phyloP scores from a whole-genome alignment of 2,329 filamentous ascomycete species.

The Aureobasidium vineae region DNA sequence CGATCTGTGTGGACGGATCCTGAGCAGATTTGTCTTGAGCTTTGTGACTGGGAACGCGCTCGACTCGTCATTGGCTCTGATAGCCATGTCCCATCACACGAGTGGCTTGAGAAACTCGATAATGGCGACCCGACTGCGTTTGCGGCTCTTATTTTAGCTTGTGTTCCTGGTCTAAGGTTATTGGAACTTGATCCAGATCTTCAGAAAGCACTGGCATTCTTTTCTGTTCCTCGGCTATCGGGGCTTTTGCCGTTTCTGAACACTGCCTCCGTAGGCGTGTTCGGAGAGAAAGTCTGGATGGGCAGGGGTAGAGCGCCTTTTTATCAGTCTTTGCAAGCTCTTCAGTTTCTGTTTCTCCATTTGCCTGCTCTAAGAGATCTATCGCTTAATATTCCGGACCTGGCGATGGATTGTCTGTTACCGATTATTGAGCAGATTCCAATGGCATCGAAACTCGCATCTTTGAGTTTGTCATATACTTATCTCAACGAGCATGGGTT shows the following conservation, averaged over 20 bases:
- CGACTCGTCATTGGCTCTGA: not conserved
- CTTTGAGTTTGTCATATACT: not conserved
- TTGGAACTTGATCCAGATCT: not conserved
- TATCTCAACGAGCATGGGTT: not conserved
- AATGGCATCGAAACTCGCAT: not conserved
- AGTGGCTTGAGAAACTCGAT: not conserved
- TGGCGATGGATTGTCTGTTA: not conserved
- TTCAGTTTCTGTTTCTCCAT: not conserved
- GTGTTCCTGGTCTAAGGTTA: not conserved
- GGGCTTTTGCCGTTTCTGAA: not conserved
- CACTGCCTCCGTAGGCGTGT: not conserved
- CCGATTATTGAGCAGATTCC: not conserved
- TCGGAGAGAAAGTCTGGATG: slow-evolving; percentile 2
- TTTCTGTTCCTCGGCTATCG: not conserved
- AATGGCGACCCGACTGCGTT: not conserved
- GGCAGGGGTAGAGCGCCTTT: not conserved
- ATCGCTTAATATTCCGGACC: not conserved
- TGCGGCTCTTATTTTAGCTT: not conserved
- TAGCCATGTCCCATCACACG: not conserved
- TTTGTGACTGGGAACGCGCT: not conserved
- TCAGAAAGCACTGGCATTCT: not conserved
- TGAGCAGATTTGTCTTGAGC: not conserved
- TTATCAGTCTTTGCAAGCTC: not conserved
- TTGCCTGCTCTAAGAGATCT: not conserved
- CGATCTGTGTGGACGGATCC: not conserved